These are phyloP conservation scores for Saturnispora zaruensis DNA, from an alignment of 805 yeast genomes.

Conservation along the genomic window DNA sequence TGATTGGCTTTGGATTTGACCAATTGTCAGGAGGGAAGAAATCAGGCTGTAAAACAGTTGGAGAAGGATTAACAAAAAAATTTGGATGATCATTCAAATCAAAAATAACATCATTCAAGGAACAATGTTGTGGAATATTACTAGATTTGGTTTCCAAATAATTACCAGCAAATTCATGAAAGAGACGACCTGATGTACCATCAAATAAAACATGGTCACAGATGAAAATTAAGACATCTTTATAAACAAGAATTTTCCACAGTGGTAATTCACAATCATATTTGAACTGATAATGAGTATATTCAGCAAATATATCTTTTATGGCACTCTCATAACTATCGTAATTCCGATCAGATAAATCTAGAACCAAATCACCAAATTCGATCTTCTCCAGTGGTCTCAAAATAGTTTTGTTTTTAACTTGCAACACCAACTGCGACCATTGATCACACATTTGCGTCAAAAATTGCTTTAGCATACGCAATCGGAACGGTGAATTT, in stretches of 20 bases:
- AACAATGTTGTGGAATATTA: not conserved
- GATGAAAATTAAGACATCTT: slow-evolving; percentile 7
- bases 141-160: not conserved
- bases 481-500: not conserved
- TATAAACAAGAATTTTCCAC: slow-evolving; percentile 6
- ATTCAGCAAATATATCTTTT: slow-evolving; percentile 1
- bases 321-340: not conserved
- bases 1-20: not conserved
- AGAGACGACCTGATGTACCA: slow-evolving; percentile 12
- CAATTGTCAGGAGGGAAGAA: not conserved
- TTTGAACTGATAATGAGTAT: slow-evolving; percentile 4
- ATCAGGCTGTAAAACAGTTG: not conserved
- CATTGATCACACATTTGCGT: slow-evolving; percentile 1
- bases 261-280: slow-evolving; percentile 6
- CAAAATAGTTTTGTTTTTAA: not conserved
- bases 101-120: not conserved
- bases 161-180: slow-evolving; percentile 4
- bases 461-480: not conserved
- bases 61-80: slow-evolving; percentile 1
- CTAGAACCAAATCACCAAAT: not conserved
- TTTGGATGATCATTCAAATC: not conserved
- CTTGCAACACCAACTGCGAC: slow-evolving; percentile 10
- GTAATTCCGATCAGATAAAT: not conserved
- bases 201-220: slow-evolving; percentile 11
- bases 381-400: not conserved